Percentiles rank a stretch among this genome's conserved stretches.
phyloP scores from a whole-genome alignment of 257 asterid species.

The Jasminum sambac region DNA sequence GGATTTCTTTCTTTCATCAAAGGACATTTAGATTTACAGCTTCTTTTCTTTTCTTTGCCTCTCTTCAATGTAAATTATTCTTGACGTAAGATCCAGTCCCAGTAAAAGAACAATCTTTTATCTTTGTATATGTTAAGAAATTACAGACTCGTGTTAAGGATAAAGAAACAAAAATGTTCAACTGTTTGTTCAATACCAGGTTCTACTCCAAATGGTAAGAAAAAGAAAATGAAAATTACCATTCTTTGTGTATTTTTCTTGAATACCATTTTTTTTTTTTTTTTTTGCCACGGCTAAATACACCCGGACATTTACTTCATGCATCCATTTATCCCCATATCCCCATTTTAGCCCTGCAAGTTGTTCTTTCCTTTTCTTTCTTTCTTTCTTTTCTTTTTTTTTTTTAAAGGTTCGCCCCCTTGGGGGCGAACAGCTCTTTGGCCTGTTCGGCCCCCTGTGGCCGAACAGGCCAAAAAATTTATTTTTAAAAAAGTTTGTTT shows the following conservation, averaged over 20 bases:
- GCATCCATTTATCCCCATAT: no score
- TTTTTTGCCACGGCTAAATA: no score
- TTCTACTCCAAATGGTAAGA: conserved; percentile 67
- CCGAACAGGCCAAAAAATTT: no score
- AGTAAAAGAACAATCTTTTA: conserved; percentile 23
- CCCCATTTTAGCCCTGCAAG: no score
- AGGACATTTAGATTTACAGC: conserved; percentile 19
- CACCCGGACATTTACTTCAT: no score
- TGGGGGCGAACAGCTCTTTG: no score
- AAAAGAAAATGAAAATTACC: background rate
- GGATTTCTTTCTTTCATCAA: conserved; percentile 13
- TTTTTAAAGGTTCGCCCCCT: no score
- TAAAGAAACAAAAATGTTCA: conserved; percentile 47
- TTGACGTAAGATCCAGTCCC: conserved; percentile 23
- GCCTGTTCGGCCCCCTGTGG: no score
- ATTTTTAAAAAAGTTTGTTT: no score
- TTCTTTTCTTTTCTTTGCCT: conserved; percentile 33
- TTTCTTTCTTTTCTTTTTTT: no score
- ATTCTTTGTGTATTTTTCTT: background rate
- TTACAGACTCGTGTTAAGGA: background rate
- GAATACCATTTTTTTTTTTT: background rate
- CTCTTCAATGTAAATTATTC: conserved; percentile 29
- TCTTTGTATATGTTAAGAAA: conserved; percentile 7
- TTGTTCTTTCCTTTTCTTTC: no score
- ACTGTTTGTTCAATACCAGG: conserved; percentile 58